Evolutionary conservation across 306 rosid species (phyloP).

Genomic region (Vigna hirtella): DNA sequence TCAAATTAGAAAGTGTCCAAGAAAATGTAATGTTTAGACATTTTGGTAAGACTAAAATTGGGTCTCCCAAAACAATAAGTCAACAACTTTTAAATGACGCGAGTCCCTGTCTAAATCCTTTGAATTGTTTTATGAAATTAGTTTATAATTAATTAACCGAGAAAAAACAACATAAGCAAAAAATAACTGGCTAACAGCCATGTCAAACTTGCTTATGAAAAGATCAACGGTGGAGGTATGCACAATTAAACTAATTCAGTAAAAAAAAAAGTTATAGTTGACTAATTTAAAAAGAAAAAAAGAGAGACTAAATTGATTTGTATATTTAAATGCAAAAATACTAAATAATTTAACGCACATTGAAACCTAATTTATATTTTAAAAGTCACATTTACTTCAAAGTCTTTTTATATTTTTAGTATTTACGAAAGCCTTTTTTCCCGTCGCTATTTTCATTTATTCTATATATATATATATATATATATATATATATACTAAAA

Average conservation of each 20-base stretch:
- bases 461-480: no score
- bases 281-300: background rate
- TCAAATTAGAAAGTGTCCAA: no score
- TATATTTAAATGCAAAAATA: background rate
- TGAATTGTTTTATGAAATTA: background rate
- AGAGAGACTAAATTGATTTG: background rate
- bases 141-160: background rate
- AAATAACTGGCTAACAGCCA: background rate
- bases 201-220: conserved; percentile 27
- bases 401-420: background rate
- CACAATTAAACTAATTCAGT: background rate
- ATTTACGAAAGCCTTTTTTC: background rate
- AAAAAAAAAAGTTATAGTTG: background rate
- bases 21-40: no score
- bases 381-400: background rate
- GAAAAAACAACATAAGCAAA: background rate
- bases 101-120: background rate
- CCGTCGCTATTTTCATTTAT: background rate
- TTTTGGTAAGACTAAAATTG: no score
- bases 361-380: background rate
- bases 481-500: background rate
- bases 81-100: background rate
- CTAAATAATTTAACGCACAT: background rate
- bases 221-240: conserved; percentile 1
- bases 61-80: background rate